Base-by-base conservation (phyloP, 495 filamentous ascomycete genomes). In the Pyrenula aspistea region DNA sequence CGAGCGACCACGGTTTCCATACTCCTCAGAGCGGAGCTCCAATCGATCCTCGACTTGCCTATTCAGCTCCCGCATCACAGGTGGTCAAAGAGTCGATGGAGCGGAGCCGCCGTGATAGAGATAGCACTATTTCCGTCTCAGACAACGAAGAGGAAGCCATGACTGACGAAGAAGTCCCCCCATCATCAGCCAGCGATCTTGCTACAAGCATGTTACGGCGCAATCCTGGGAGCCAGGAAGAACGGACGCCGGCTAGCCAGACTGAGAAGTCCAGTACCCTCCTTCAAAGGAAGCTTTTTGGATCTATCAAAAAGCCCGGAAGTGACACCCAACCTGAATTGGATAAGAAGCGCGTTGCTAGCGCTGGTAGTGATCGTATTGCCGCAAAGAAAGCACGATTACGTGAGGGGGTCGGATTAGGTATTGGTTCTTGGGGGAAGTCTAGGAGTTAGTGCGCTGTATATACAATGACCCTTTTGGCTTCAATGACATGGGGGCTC, bases 51-150 rank as follows among this genome's bases (percentile, higher is more conserved):
- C 75, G 12, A 60, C 36, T 22, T 61, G 59, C 57, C 61, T 60
- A 10, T 60, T 68, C 59, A 54, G 63, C 51, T 36, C 57, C 57
- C 57, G 60, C 55, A 60, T 66, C 64, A 59, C 57, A 63, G 61
- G 58, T 55, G 64, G 59, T 22, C 59, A 63, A 49, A 61, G 65
- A 54, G 57, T 71, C 11, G 63, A 63, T 62, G 59, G 56, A 51
- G 2, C 62, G 56, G n/a, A 65, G 69, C 36, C 78, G 77, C 53
- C 80, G 84, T 62, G 88, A 88, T 63, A 78, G 87, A 51, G 89
- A 95, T 61, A 93, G 87, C 71, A 96, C 91, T 3, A 91, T 96
- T 53, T 95, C 91, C 0, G 89, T 83, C 19, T 85, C 87, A 2
- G 88, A 92, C 56, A 15, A 42, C 31, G 79, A 80, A 22, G 85